phyloP scores from a whole-genome alignment of 805 yeast genomes.

The Candida suzukii region DNA sequence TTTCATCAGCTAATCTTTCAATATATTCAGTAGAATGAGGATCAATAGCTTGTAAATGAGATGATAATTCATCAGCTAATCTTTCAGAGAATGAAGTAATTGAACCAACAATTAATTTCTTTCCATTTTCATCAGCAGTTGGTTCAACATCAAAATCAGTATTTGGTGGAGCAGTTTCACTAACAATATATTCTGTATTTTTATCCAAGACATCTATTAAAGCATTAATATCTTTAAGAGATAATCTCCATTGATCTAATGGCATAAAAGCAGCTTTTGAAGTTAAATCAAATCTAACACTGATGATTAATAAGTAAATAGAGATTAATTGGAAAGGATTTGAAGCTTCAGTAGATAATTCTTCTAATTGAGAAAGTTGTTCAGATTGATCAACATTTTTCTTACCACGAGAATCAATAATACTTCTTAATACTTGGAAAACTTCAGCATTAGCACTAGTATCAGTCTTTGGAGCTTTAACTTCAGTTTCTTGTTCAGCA shows the following conservation, averaged over 20 bases:
- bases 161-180: conserved; percentile 63
- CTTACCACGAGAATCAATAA: conserved; percentile 91
- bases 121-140: conserved; percentile 54
- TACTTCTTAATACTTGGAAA: conserved; percentile 64
- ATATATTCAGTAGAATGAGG: conserved; percentile 94
- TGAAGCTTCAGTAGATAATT: conserved; percentile 41
- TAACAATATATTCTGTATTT: conserved; percentile 55
- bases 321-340: conserved; percentile 71
- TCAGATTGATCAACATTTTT: conserved; percentile 81
- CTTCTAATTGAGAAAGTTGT: conserved; percentile 68
- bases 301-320: conserved; percentile 73
- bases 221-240: conserved; percentile 53
- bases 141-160: conserved; percentile 77
- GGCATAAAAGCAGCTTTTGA: conserved; percentile 68
- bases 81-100: conserved; percentile 84
- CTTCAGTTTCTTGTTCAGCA: conserved; percentile 23
- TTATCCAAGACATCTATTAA: conserved; percentile 66
- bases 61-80: conserved; percentile 88
- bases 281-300: conserved; percentile 80
- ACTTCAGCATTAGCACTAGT: conserved; percentile 34
- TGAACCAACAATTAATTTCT: conserved; percentile 74
- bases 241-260: conserved; percentile 68
- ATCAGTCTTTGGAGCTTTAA: conserved; percentile 31
- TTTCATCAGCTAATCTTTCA: conserved; percentile 84
- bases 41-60: conserved; percentile 81